phyloP scores from a whole-genome alignment of 108 stramenopile genomes.

The Skeletonema marinoi region DNA sequence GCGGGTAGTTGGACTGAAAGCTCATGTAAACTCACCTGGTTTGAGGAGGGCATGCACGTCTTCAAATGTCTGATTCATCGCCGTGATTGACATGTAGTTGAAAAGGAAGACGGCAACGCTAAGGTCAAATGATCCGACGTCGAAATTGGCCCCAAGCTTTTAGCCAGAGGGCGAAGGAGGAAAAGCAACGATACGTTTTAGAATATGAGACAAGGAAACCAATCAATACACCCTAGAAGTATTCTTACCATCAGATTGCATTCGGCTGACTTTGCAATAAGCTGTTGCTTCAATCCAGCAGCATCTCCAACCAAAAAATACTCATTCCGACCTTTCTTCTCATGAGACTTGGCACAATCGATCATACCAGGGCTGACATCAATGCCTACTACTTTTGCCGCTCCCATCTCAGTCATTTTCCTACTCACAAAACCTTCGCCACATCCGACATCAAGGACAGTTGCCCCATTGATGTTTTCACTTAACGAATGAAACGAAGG shows the following conservation, averaged over 20 bases:
- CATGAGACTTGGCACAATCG: background rate
- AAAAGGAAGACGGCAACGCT: constrained; percentile 7
- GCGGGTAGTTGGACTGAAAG: background rate
- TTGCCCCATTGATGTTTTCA: background rate
- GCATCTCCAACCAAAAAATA: too few relatives aligned
- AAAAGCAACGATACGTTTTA: too few relatives aligned
- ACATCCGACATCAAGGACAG: constrained; percentile 2
- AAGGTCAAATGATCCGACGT: background rate
- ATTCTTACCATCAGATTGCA: too few relatives aligned
- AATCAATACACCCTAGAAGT: too few relatives aligned
- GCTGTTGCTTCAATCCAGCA: too few relatives aligned
- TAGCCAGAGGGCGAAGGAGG: too few relatives aligned
- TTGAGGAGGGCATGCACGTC: too few relatives aligned
- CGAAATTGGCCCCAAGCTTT: too few relatives aligned
- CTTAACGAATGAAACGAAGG: background rate
- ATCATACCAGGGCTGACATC: constrained; percentile 4
- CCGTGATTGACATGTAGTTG: constrained; percentile 7
- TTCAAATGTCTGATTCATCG: background rate
- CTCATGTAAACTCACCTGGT: background rate
- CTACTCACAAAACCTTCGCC: background rate
- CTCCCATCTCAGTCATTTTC: background rate
- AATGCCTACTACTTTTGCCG: background rate
- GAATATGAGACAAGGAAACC: too few relatives aligned
- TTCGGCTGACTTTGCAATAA: too few relatives aligned
- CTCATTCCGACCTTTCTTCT: too few relatives aligned